Evolutionary conservation across 2,329 filamentous ascomycete genomes (phyloP).

Genomic region (Fragosphaeria purpurea): DNA sequence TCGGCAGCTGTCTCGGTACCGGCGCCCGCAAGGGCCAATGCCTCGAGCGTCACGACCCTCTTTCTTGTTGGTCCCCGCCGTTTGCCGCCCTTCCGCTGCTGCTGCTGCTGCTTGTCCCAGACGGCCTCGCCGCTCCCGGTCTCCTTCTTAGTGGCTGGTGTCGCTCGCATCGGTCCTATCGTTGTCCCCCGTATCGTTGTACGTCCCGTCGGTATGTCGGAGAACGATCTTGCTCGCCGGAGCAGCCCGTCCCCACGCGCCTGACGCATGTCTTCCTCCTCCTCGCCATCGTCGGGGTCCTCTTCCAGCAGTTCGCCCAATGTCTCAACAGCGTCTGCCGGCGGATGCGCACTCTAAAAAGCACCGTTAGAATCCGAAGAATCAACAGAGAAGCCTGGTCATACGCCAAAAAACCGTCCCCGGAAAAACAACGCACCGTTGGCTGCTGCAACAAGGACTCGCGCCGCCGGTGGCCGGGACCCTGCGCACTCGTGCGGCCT

Average conservation of each 20-base stretch:
- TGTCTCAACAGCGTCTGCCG: constrained; percentile 40
- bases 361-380: neutral
- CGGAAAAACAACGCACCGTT: constrained; percentile 35
- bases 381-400: neutral
- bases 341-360: constrained; percentile 43
- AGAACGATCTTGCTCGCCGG: constrained; percentile 65
- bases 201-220: constrained; percentile 42
- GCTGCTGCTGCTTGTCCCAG: neutral
- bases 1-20: constrained; percentile 8
- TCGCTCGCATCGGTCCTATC: constrained; percentile 44
- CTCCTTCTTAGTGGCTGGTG: constrained; percentile 1
- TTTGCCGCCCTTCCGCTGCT: neutral
- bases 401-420: constrained; percentile 7
- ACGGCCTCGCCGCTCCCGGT: neutral
- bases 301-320: constrained; percentile 52
- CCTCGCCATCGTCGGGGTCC: constrained; percentile 33
- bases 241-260: constrained; percentile 55
- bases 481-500: constrained; percentile 31
- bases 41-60: constrained; percentile 38
- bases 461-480: constrained; percentile 51
- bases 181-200: constrained; percentile 27
- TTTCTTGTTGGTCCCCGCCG: constrained; percentile 17
- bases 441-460: constrained; percentile 60
- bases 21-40: constrained; percentile 30
- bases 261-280: constrained; percentile 8